A percentile compares a stretch with the other conserved stretches of the same genome.
Evolutionary conservation across 345 rosid species (phyloP).

Genomic region (Aquilaria malaccensis): DNA sequence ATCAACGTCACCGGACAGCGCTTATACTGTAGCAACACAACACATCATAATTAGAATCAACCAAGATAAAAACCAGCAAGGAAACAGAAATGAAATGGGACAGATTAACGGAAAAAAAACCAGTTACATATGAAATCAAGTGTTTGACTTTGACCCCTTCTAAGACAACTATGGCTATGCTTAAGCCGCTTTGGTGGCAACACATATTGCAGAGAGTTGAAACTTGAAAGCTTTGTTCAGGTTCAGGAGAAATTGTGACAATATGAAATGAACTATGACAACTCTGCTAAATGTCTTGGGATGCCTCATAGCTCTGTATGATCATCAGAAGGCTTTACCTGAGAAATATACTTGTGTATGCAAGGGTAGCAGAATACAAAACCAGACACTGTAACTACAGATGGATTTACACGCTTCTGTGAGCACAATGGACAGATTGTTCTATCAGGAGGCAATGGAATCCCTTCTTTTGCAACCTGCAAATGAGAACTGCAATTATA

Average conservation of each 20-base stretch:
- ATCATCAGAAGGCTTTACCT: constrained; percentile 45
- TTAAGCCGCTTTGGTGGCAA: too few relatives aligned
- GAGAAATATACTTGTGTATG: constrained; percentile 80
- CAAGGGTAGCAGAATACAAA: constrained; percentile 96
- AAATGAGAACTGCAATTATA: too few relatives aligned
- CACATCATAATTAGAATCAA: constrained; percentile 1
- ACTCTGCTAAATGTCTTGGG: too few relatives aligned
- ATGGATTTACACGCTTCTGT: constrained; percentile 92
- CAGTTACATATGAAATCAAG: not conserved
- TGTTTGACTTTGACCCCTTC: not conserved
- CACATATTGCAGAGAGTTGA: too few relatives aligned
- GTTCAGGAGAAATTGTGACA: not conserved
- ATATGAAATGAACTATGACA: too few relatives aligned
- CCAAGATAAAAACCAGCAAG: not conserved
- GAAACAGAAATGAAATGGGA: not conserved
- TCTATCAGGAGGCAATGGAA: constrained; percentile 68
- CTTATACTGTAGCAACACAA: constrained; percentile 50
- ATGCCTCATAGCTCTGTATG: too few relatives aligned
- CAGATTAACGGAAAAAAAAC: not conserved
- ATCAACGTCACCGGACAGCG: constrained; percentile 88
- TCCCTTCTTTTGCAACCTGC: constrained; percentile 87
- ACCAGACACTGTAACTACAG: constrained; percentile 87
- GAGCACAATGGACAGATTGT: constrained; percentile 84
- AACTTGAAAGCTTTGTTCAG: too few relatives aligned
- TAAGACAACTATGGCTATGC: not conserved